A percentile compares a stretch with the other conserved stretches of the same genome.
Evolutionary conservation across 108 stramenopile species (phyloP).

Genomic region (Heterococcus sp.): DNA sequence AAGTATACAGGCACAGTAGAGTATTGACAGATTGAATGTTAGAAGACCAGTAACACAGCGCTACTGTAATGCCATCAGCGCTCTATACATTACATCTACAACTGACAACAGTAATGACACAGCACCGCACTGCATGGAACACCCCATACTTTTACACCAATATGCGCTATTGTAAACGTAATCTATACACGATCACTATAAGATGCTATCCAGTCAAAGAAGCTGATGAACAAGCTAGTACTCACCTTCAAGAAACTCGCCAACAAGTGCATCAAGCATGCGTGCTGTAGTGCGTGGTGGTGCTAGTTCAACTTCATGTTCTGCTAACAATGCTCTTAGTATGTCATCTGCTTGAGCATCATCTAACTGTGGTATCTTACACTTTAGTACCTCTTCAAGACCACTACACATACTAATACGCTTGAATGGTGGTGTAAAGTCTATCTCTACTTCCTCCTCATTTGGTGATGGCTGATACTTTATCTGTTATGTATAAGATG

Average conservation of each 20-base stretch:
- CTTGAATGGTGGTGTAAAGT: conserved; percentile 96
- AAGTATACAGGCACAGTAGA: background rate
- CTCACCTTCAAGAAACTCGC: conserved; percentile 65
- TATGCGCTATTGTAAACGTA: too few species aligned
- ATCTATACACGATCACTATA: too few species aligned
- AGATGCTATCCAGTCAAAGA: conserved; percentile 78
- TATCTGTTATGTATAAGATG: conserved; percentile 62
- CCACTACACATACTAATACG: conserved; percentile 94
- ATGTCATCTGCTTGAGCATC: conserved; percentile 60
- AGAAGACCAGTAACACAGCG: too few species aligned
- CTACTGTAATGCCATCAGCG: too few species aligned
- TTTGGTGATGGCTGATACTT: conserved; percentile 86
- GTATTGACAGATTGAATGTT: background rate
- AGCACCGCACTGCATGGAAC: too few species aligned
- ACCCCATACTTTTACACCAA: too few species aligned
- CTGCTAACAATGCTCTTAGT: conserved; percentile 76
- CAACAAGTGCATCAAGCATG: conserved; percentile 92
- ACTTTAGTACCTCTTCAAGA: conserved; percentile 66
- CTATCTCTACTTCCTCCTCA: conserved; percentile 67
- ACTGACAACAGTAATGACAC: too few species aligned
- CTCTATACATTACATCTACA: too few species aligned
- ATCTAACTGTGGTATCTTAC: conserved; percentile 49
- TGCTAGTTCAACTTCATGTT: conserved; percentile 72
- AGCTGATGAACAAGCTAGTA: conserved; percentile 45
- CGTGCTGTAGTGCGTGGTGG: conserved; percentile 92